Percentiles rank a stretch among this genome's conserved stretches.
Conservation (phyloP, 306 rosid genomes). For the Hippophae rhamnoides region DNA sequence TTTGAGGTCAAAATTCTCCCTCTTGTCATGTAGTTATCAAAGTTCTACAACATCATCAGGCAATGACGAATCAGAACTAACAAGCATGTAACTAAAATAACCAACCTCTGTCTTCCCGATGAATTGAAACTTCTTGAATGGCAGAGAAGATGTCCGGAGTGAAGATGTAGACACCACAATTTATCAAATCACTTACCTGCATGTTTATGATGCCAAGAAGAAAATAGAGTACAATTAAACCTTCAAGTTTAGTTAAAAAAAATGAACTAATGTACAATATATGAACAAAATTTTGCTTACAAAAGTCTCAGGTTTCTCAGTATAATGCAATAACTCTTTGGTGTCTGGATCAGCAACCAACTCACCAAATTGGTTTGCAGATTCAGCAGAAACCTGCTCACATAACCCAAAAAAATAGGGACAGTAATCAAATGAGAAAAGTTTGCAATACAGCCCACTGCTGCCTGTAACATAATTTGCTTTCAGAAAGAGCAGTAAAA, state of each 20-base stretch:
- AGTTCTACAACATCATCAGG: too few relatives aligned
- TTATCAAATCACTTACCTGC: constrained; percentile 82
- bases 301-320: constrained; percentile 88
- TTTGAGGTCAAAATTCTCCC: background rate
- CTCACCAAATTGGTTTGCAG: constrained; percentile 86
- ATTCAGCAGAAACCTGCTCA: constrained; percentile 80
- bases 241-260: constrained; percentile 2
- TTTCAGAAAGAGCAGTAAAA: background rate
- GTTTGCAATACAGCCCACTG: background rate
- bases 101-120: constrained; percentile 75
- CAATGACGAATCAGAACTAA: background rate
- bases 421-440: background rate
- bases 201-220: constrained; percentile 11
- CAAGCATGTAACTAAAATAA: constrained; percentile 9
- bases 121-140: constrained; percentile 49
- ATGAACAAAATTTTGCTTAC: constrained; percentile 7
- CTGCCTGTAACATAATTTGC: background rate
- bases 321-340: constrained; percentile 87
- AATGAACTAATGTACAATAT: background rate
- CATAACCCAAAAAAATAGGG: background rate
- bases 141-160: constrained; percentile 61
- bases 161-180: constrained; percentile 78
- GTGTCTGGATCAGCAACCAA: constrained; percentile 88
- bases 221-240: background rate
- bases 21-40: background rate